Base-by-base conservation (phyloP, 164 flowering plant species). In the Warburgia ugandensis region DNA sequence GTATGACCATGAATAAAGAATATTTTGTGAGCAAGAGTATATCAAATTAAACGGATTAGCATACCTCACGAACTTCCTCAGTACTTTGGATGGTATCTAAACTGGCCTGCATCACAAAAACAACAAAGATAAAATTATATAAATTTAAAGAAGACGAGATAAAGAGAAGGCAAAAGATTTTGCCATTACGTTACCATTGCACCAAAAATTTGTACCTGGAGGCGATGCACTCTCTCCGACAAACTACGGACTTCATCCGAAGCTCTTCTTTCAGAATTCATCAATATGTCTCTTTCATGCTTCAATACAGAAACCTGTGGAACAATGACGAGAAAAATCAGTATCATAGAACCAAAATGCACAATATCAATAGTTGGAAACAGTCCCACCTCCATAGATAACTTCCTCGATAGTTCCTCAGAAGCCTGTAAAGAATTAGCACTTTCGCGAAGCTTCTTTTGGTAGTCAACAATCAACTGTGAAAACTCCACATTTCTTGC, bases 401-500 rank as follows among this genome's bases (percentile, higher is more conserved):
- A 64, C 62, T 80, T 92, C 49, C 82, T 66, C 11, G 94, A 77
- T n/a, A 62, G 72, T 50, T 88, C 96, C 57, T 86, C 84, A 14
- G 89, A 71, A 20, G 79, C 67, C 57, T 69, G 61, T 61, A 77
- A 13, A 32, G 80, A 71, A 38, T 85, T 83, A 38, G 84, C 69
- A 74, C 69, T 75, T 48, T 88, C 96, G 32, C 87, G 91, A 41
- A 88, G 59, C 70, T 72, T 81, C 22, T 67, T 60, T 56, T 92
- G 96, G 56, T 88, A 76, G 45, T 81, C 95, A 64, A 86, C 68
- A 19, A 92, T 70, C 56, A 92, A 48, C 65, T 77, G 91, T 1
- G 95, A 77, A 40, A 92, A 83, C 73, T 92, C 96, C 36, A 85
- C 81, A 63, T 92, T 92, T 68, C 96, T 76, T 7, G 77, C 72